phyloP scores from a whole-genome alignment of 2,329 filamentous ascomycete species.

The Pseudogymnoascus destructans region DNA sequence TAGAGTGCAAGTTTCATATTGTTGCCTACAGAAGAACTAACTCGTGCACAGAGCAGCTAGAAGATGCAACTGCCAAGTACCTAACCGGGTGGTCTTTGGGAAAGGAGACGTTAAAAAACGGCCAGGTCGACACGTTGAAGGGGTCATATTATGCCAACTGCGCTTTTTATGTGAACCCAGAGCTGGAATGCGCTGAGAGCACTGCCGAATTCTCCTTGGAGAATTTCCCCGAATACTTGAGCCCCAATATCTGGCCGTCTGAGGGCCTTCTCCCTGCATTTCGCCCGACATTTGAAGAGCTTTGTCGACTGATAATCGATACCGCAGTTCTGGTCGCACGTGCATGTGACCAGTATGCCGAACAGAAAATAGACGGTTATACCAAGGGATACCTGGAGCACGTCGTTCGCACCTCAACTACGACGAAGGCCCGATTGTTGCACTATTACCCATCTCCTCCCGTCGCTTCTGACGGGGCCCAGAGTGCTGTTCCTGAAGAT shows the following conservation, averaged over 20 bases:
- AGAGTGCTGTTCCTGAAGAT: slow-evolving; percentile 45
- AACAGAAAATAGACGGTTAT: slow-evolving; percentile 65
- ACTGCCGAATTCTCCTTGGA: slow-evolving; percentile 42
- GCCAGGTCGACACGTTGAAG: slow-evolving; percentile 66
- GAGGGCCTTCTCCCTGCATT: slow-evolving; percentile 62
- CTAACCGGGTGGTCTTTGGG: slow-evolving; percentile 67
- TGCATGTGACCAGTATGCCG: slow-evolving; percentile 80
- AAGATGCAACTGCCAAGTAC: slow-evolving; percentile 49
- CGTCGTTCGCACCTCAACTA: slow-evolving; percentile 73
- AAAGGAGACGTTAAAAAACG: slow-evolving; percentile 68
- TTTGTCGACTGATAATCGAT: slow-evolving; percentile 80
- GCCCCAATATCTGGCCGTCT: slow-evolving; percentile 78
- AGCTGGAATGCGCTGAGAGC: slow-evolving; percentile 48
- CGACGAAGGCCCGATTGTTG: slow-evolving; percentile 79
- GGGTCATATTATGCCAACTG: slow-evolving; percentile 78
- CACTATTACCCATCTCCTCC: slow-evolving; percentile 71
- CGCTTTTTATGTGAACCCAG: slow-evolving; percentile 57
- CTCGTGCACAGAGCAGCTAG: slow-evolving; percentile 37
- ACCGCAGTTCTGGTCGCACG: slow-evolving; percentile 75
- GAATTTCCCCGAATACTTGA: slow-evolving; percentile 77
- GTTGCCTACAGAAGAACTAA: slow-evolving; percentile 11
- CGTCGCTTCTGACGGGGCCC: slow-evolving; percentile 25
- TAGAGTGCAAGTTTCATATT: slow-evolving; percentile 28
- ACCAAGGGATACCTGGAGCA: slow-evolving; percentile 67
- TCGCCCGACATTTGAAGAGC: slow-evolving; percentile 53